Evolutionary conservation across 345 rosid species (phyloP), one percentile per base, ranked within the genome.

Genomic region (Trapa bicornis): DNA sequence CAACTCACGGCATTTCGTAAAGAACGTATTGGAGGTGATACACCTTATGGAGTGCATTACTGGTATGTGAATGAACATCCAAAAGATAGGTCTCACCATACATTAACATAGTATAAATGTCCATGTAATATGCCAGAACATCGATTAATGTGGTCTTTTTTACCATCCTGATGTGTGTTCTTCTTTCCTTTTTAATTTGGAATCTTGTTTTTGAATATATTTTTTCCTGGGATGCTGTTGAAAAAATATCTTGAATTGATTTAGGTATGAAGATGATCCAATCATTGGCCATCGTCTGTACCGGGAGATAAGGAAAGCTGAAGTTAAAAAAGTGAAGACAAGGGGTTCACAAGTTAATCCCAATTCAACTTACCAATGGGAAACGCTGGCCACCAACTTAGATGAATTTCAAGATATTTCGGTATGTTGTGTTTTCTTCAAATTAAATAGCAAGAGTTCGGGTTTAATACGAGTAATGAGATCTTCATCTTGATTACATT

Each of bases 261-360:
- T 62, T 70, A 95, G 98, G 99, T 95, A 89, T 75, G 99, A 95
- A 81, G 97, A 88, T 73, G 99, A 91, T 76, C 87, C 93, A 67
- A 77, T 89, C 15, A 74, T 87, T 78, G 98, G 99, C 62, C 93
- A 91, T 81, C 90, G 99, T 42, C 80, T 95, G 61, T 95, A 91
- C 78, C 87, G 98, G 62, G 99, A 95, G 81, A 89, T 82, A 72
- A 89, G 94, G 72, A 89, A 86, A 84, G 80, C 78, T 65, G 99
- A 91, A 78, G 79, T 81, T 74, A 81, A 82, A 81, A 89, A 83
- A 82, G 87, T 79, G 42, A 91, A 82, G 82, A 75, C 82, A 68
- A 95, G 81, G 76, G 99, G 99, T 67, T 91, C 99, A 48, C 81
- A 80, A 72, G 83, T 89, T 80, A 87, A 78, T 73, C 84, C 85